These are phyloP conservation scores for Penicillium antarcticum DNA, from an alignment of 495 filamentous ascomycete species.

Conservation along the genomic window DNA sequence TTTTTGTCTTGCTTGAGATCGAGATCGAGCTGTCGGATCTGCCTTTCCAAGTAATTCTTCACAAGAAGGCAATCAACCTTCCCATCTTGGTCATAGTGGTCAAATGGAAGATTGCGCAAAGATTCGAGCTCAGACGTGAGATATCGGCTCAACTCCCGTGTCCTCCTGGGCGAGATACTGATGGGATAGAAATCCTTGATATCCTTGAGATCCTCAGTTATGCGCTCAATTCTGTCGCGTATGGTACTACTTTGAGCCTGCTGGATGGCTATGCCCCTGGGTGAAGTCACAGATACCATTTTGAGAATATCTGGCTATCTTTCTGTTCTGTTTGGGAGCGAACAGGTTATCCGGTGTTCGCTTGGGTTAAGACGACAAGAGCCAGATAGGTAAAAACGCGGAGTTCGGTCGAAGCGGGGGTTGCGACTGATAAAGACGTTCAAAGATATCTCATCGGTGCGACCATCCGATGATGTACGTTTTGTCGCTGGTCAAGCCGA, in stretches of 20 bases:
- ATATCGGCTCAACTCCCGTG: conserved; percentile 1
- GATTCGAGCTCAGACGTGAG: conserved; percentile 6
- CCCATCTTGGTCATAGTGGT: conserved; percentile 32
- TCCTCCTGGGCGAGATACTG: conserved; percentile 6
- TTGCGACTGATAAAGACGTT: no score
- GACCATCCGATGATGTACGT: no score
- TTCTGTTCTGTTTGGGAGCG: no score
- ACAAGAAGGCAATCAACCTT: conserved; percentile 43
- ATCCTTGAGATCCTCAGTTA: conserved; percentile 15
- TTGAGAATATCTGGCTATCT: neutral
- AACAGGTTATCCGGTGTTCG: no score
- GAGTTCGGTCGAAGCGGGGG: no score
- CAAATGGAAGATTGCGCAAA: conserved; percentile 20
- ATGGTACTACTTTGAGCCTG: conserved; percentile 1
- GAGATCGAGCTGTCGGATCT: conserved; percentile 31
- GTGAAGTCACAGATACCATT: conserved; percentile 1
- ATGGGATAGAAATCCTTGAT: conserved; percentile 14
- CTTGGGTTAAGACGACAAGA: neutral
- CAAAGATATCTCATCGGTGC: no score
- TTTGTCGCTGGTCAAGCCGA: conserved; percentile 11
- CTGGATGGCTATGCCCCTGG: conserved; percentile 3
- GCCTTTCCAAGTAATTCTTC: conserved; percentile 35
- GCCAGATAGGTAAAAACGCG: no score
- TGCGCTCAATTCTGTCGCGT: conserved; percentile 16
- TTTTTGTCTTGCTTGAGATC: conserved; percentile 31